Base-by-base conservation (phyloP, 768 basidiomycete species). In the Termitomyces sp. region DNA sequence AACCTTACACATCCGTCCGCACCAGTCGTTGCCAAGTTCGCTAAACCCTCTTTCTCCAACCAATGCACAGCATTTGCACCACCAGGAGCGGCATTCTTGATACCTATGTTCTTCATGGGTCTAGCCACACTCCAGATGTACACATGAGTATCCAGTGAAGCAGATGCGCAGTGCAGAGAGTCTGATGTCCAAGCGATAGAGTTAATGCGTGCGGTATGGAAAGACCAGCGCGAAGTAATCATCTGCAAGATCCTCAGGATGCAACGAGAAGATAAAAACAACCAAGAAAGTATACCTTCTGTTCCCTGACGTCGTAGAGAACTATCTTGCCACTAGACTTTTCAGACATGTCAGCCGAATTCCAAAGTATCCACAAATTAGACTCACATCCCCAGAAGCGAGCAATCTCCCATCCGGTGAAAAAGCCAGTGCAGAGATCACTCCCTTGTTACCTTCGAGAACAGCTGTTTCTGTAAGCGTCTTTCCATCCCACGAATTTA, bases 111-210 rank as follows among this genome's bases (percentile, higher is more conserved):
- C 70, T 81, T 85, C 69, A 83, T 73, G 9, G 87, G 85, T 66
- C 84, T 81, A 45, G 74, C 74, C 31, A 92, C 84, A 61, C 87
- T 86, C 85, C 91, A 98, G 26, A 98, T 73, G 66, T 94, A 97
- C 5, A 96, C 84, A 62, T 93, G 84, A 31, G 94, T 95, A 69
- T 98, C 96, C n/a, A 96, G 79, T 20, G 93, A 92, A 12, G 88
- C 94, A 4, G 93, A 94, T 12, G 86, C 94, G 60, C 90, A 82
- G 66, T 94, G 85, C 60, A 79, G 78, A 7, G 86, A 85, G 66
- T 90, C 86, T 6, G 82, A 63, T 7, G 89, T 85, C 85, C 90
- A 94, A 1, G 83, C 75, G 18, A 98, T 78, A 10, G 90, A 84
- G 63, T 87, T 82, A 59, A 98, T 82, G 29, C 92, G 86, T 0